phyloP scores from a whole-genome alignment of 2,329 filamentous ascomycete genomes.

The Didymellaceae sp. region DNA sequence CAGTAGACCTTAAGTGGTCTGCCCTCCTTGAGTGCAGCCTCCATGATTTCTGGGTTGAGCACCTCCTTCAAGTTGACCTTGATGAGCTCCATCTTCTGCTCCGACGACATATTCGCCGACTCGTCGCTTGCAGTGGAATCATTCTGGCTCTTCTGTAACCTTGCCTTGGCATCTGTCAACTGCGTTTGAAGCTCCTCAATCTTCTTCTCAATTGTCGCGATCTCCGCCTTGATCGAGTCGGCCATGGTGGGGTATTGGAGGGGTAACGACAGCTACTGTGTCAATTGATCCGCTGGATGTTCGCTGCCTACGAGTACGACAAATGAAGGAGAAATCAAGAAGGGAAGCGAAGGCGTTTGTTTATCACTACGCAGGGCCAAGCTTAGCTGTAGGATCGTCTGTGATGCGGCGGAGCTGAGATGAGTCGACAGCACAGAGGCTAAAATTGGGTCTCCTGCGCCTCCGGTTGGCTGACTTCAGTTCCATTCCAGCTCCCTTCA shows the following conservation, averaged over 20 bases:
- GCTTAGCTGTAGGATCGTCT: slow-evolving; percentile 15
- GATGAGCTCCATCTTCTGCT: slow-evolving; percentile 77
- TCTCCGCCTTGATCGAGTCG: slow-evolving; percentile 40
- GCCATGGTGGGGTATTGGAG: slow-evolving; percentile 40
- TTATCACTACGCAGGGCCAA: slow-evolving; percentile 5
- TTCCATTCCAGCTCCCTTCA: no score
- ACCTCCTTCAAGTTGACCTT: slow-evolving; percentile 81
- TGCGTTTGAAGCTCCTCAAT: slow-evolving; percentile 39
- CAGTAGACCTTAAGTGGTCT: slow-evolving; percentile 82
- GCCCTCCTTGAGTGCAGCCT: slow-evolving; percentile 69
- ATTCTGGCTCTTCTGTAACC: slow-evolving; percentile 34
- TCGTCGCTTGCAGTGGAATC: slow-evolving; percentile 26
- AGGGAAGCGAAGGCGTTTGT: background rate
- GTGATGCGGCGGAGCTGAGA: slow-evolving; percentile 17
- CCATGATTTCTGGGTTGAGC: slow-evolving; percentile 83
- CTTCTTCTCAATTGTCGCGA: slow-evolving; percentile 42
- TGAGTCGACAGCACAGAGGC: slow-evolving; percentile 17
- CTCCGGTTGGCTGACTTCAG: slow-evolving; percentile 15
- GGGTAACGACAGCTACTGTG: slow-evolving; percentile 19
- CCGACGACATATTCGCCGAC: slow-evolving; percentile 49
- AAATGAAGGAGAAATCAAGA: background rate
- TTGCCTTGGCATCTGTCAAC: slow-evolving; percentile 38
- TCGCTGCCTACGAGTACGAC: background rate
- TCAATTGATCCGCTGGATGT: slow-evolving; percentile 14
- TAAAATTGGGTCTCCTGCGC: slow-evolving; percentile 20